These are phyloP conservation scores for Tephrocybe sp. DNA, from an alignment of 768 basidiomycete genomes.

Conservation along the genomic window DNA sequence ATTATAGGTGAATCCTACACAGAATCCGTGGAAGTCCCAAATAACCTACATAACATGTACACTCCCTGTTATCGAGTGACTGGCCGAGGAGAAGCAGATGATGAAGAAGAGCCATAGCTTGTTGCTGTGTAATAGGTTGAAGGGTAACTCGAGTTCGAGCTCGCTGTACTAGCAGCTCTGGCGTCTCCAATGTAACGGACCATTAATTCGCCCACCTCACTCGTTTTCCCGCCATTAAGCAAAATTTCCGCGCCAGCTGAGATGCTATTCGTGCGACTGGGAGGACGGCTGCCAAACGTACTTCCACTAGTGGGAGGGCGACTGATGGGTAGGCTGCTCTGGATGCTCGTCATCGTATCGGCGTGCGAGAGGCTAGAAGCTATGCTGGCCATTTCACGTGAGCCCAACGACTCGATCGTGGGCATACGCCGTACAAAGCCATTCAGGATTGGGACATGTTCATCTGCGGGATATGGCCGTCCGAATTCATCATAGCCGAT, in stretches of 20 bases:
- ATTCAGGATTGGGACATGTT: conserved; percentile 60
- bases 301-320: conserved; percentile 40
- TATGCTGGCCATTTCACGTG: conserved; percentile 48
- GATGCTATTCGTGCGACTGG: conserved; percentile 37
- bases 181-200: conserved; percentile 15
- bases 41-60: not conserved
- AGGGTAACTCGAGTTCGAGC: conserved; percentile 17
- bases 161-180: conserved; percentile 5
- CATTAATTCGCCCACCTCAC: conserved; percentile 35
- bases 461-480: conserved; percentile 43
- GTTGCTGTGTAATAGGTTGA: conserved; percentile 24
- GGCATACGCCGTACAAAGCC: conserved; percentile 71
- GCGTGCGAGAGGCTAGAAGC: conserved; percentile 21
- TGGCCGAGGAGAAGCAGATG: not conserved
- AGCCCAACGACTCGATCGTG: conserved; percentile 76
- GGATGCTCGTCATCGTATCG: conserved; percentile 18
- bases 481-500: conserved; percentile 49
- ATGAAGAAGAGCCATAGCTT: conserved; percentile 14
- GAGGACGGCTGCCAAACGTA: conserved; percentile 28
- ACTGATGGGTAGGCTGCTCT: conserved; percentile 25
- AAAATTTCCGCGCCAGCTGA: conserved; percentile 29
- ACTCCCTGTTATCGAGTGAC: not conserved
- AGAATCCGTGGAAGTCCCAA: conserved; percentile 8
- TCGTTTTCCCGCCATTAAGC: conserved; percentile 20
- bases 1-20: conserved; percentile 6